Evolutionary conservation across 306 rosid species (phyloP).

Genomic region (Ziziphus jujuba): DNA sequence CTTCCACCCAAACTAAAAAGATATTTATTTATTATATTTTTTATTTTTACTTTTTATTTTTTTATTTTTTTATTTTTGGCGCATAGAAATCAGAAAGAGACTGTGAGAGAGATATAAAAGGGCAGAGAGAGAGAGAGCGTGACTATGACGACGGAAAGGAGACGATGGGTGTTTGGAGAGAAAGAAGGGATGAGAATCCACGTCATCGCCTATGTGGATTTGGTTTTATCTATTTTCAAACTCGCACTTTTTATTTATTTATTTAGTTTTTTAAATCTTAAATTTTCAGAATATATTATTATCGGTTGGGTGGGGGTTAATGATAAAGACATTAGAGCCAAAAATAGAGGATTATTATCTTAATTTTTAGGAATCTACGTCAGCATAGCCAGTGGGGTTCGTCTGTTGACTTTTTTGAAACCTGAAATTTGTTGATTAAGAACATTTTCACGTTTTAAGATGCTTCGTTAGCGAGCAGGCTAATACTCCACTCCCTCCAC

Average conservation of each 20-base stretch:
- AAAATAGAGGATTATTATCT: too few species aligned
- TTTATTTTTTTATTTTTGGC: neutral
- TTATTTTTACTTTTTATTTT: neutral
- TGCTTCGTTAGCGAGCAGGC: neutral
- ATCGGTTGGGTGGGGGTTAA: too few species aligned
- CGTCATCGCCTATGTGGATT: conserved; percentile 27
- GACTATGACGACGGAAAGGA: too few species aligned
- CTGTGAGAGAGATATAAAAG: neutral
- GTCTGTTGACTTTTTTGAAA: neutral
- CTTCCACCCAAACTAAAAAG: neutral
- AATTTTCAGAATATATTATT: too few species aligned
- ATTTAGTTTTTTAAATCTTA: too few species aligned
- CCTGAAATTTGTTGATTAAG: neutral
- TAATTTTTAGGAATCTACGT: neutral
- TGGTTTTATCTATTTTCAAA: conserved; percentile 1
- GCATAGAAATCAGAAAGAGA: too few species aligned
- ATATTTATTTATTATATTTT: neutral
- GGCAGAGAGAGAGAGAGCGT: too few species aligned
- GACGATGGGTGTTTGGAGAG: neutral
- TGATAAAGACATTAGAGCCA: too few species aligned
- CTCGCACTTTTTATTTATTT: neutral
- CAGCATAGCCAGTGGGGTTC: conserved; percentile 7
- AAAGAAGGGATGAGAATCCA: conserved; percentile 17
- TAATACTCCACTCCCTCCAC: neutral
- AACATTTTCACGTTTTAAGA: neutral